Percentiles rank a stretch among this genome's conserved stretches.
Evolutionary conservation across 2,329 filamentous ascomycete genomes (phyloP).

Genomic region (Venturia carpophila): DNA sequence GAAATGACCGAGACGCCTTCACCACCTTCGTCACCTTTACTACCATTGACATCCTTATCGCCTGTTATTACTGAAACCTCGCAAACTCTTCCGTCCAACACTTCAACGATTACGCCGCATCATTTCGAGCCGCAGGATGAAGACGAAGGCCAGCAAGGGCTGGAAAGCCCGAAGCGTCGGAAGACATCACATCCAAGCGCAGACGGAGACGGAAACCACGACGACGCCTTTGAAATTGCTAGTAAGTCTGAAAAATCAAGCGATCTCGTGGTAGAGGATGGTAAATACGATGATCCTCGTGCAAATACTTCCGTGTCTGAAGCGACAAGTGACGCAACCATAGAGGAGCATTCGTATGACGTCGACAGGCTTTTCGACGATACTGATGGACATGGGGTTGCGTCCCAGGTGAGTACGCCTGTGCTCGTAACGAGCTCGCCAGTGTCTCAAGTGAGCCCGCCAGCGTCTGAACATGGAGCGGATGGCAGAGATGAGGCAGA

Average conservation of each 20-base stretch:
- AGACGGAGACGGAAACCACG: neutral
- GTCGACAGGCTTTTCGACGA: no score
- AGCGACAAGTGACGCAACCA: no score
- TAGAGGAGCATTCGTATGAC: no score
- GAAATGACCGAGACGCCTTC: neutral
- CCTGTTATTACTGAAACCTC: neutral
- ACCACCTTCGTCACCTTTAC: neutral
- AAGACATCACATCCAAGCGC: neutral
- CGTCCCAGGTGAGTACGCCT: neutral
- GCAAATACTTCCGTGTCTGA: neutral
- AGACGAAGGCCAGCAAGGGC: neutral
- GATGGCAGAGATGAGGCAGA: neutral
- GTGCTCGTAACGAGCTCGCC: neutral
- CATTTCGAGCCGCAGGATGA: neutral
- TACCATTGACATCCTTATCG: neutral
- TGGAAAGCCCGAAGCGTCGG: neutral
- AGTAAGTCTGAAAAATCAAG: neutral
- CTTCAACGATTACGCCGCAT: neutral
- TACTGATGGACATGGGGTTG: neutral
- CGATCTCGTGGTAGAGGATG: neutral
- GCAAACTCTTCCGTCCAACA: neutral
- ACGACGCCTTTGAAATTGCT: neutral
- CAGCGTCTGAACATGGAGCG: neutral
- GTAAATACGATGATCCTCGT: neutral
- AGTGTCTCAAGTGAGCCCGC: neutral